Percentiles rank a stretch among this genome's conserved stretches.
These are phyloP conservation scores for Urostyla sp. DNA, from an alignment of 73 alveolate species.

Conservation along the genomic window DNA sequence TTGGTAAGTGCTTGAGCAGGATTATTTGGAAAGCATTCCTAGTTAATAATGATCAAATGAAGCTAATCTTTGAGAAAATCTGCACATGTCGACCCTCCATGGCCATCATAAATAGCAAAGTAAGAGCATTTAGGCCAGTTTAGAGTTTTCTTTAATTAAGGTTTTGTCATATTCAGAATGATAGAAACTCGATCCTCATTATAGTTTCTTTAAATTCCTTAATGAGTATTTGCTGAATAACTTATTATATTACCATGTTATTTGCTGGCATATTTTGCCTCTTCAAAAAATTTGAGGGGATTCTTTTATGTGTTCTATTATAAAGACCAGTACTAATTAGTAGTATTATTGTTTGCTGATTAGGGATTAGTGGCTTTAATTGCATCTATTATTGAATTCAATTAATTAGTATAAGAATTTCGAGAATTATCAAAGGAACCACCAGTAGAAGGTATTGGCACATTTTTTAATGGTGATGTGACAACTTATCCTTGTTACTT, in stretches of 20 bases:
- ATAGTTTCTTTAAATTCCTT: slow-evolving; percentile 95
- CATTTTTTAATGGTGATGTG: too few relatives aligned
- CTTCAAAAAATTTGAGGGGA: slow-evolving; percentile 38
- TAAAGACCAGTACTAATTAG: not conserved
- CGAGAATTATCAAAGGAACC: slow-evolving; percentile 44
- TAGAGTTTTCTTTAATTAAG: slow-evolving; percentile 56
- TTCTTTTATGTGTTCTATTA: not conserved
- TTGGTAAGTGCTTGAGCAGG: slow-evolving; percentile 63
- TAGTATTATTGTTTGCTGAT: not conserved
- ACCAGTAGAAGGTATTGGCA: too few relatives aligned
- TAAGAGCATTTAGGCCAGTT: slow-evolving; percentile 95
- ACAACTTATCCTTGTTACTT: too few relatives aligned
- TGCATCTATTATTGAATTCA: slow-evolving; percentile 8
- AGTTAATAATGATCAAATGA: slow-evolving; percentile 72
- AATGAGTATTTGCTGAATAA: slow-evolving; percentile 97
- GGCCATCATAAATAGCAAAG: slow-evolving; percentile 99
- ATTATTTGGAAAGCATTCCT: slow-evolving; percentile 55
- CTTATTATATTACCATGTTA: slow-evolving; percentile 85
- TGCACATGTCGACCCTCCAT: slow-evolving; percentile 97
- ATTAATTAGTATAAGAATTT: not conserved
- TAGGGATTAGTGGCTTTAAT: not conserved
- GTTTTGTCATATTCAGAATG: slow-evolving; percentile 84
- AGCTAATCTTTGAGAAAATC: slow-evolving; percentile 94
- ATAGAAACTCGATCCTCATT: slow-evolving; percentile 97
- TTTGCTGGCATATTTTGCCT: slow-evolving; percentile 38